Evolutionary conservation across 163 green algal species (phyloP).

Genomic region (Chloromonas sp.): DNA sequence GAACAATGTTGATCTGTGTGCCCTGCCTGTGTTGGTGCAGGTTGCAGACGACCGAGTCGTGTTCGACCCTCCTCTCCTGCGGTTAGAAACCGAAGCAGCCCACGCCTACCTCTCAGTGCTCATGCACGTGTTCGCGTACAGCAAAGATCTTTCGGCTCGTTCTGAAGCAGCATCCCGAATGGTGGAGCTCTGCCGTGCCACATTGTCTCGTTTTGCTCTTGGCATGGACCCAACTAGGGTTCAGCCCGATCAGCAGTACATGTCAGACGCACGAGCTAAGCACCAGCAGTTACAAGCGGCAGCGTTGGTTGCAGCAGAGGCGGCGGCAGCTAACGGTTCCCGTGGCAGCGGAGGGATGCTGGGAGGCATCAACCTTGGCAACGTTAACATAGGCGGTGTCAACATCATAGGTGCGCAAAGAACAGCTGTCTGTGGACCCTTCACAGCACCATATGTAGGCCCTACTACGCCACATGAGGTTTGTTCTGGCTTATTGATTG

Average conservation of each 20-base stretch:
- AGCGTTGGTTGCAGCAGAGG: background rate
- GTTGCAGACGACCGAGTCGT: constrained; percentile 7
- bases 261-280: background rate
- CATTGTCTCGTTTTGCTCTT: constrained; percentile 37
- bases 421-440: too few species aligned
- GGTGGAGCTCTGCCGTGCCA: constrained; percentile 51
- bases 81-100: constrained; percentile 80
- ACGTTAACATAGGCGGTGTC: too few species aligned
- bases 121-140: constrained; percentile 47
- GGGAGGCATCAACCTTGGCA: too few species aligned
- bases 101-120: constrained; percentile 83
- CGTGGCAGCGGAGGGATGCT: background rate
- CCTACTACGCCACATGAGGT: background rate
- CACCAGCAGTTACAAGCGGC: constrained; percentile 1
- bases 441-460: too few species aligned
- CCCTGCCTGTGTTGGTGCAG: too few species aligned
- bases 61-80: constrained; percentile 85
- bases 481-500: background rate
- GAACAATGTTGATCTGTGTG: too few species aligned
- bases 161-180: constrained; percentile 6
- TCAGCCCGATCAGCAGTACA: constrained; percentile 5
- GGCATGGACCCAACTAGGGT: background rate
- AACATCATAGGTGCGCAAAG: background rate
- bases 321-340: background rate
- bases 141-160: too few species aligned